phyloP scores from a whole-genome alignment of 140 eudicot species.

The Cichorium intybus region DNA sequence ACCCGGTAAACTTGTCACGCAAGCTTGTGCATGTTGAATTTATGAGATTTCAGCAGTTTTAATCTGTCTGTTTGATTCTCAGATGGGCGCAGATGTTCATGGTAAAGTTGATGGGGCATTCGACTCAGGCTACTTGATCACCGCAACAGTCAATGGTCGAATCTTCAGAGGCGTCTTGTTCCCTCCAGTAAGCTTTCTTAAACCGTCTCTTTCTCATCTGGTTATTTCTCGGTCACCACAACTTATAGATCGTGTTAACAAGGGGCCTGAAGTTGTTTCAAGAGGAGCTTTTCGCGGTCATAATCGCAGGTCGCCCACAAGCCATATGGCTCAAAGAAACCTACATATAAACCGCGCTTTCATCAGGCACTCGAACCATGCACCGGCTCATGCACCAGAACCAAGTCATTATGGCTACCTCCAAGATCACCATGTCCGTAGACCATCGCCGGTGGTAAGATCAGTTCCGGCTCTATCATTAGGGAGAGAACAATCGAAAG shows the following conservation, averaged over 20 bases:
- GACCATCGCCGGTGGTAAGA: conserved; percentile 33
- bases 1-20: conserved; percentile 31
- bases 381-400: conserved; percentile 33
- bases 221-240: not conserved
- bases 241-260: not conserved
- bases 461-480: conserved; percentile 23
- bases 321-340: conserved; percentile 36
- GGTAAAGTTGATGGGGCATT: conserved; percentile 93
- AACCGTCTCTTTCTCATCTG: not conserved
- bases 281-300: conserved; percentile 41
- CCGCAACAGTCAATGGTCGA: conserved; percentile 81
- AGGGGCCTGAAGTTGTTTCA: conserved; percentile 57
- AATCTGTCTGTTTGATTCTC: not conserved
- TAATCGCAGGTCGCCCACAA: conserved; percentile 27
- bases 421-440: conserved; percentile 24
- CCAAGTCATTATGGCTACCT: conserved; percentile 20
- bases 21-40: not conserved
- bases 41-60: not conserved
- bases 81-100: conserved; percentile 90
- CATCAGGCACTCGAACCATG: conserved; percentile 29
- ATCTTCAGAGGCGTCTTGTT: conserved; percentile 84
- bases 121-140: conserved; percentile 90
- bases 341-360: conserved; percentile 25
- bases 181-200: conserved; percentile 63
- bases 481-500: conserved; percentile 38